These are phyloP conservation scores for Roridomyces roridus DNA, from an alignment of 768 basidiomycete genomes.

Conservation along the genomic window DNA sequence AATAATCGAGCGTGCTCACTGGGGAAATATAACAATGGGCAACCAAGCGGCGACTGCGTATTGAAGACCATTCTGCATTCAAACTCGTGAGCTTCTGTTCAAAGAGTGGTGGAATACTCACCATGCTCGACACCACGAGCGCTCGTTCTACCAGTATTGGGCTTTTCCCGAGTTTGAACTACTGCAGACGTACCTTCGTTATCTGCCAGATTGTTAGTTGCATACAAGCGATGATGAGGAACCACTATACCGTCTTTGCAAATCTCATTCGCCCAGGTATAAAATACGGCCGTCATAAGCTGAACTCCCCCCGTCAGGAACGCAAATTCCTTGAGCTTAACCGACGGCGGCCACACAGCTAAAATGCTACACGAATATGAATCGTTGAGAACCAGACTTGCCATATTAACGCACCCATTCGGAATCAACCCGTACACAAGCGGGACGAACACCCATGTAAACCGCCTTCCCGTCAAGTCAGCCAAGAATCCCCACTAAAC, in stretches of 20 bases:
- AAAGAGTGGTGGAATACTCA: not conserved
- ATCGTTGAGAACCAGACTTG: too few species aligned
- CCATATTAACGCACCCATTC: slow-evolving; percentile 13
- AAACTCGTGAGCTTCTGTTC: not conserved
- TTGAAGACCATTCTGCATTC: slow-evolving; percentile 27
- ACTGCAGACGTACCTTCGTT: slow-evolving; percentile 25
- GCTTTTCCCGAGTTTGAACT: not conserved
- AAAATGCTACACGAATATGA: slow-evolving; percentile 22
- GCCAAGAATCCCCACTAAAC: slow-evolving; percentile 31
- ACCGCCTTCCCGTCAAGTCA: slow-evolving; percentile 31
- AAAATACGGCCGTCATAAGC: slow-evolving; percentile 34
- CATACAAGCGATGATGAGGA: not conserved
- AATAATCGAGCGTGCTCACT: slow-evolving; percentile 16
- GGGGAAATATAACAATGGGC: slow-evolving; percentile 34
- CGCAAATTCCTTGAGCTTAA: slow-evolving; percentile 30
- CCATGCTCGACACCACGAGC: slow-evolving; percentile 31
- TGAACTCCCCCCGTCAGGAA: slow-evolving; percentile 33
- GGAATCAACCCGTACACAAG: slow-evolving; percentile 24
- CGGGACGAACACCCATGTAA: slow-evolving; percentile 31
- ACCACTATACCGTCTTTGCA: slow-evolving; percentile 15
- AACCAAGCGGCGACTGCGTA: slow-evolving; percentile 33
- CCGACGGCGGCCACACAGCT: slow-evolving; percentile 29
- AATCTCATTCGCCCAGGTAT: slow-evolving; percentile 32
- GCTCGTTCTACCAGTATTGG: slow-evolving; percentile 26
- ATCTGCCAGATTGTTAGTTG: slow-evolving; percentile 14